These are phyloP conservation scores for Fusarium penzigii DNA, from an alignment of 2,329 filamentous ascomycete genomes.

Conservation along the genomic window DNA sequence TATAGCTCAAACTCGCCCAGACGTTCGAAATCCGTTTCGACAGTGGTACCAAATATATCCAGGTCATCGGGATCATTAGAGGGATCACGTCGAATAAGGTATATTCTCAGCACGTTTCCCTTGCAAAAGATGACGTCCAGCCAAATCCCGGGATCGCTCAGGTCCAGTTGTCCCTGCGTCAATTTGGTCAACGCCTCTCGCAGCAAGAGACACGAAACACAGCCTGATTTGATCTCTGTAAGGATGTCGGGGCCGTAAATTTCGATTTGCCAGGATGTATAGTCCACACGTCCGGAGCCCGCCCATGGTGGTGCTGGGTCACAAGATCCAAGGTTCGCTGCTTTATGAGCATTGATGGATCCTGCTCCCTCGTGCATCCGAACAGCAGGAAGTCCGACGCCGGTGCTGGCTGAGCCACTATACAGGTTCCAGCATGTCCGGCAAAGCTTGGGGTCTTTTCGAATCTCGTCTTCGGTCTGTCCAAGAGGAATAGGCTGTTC, in stretches of 20 bases:
- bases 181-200: conserved; percentile 10
- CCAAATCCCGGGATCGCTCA: conserved; percentile 9
- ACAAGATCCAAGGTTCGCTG: conserved; percentile 1
- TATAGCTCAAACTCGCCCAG: conserved; percentile 20
- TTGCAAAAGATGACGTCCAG: conserved; percentile 17
- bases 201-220: conserved; percentile 16
- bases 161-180: background rate
- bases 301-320: conserved; percentile 14
- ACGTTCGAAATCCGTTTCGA: background rate
- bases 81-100: conserved; percentile 5
- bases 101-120: conserved; percentile 13
- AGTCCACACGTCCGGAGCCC: conserved; percentile 11
- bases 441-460: conserved; percentile 12
- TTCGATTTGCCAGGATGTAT: conserved; percentile 15
- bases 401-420: conserved; percentile 9
- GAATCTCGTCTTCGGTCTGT: conserved; percentile 14
- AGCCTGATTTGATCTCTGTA: conserved; percentile 1
- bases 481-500: conserved; percentile 11
- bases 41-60: conserved; percentile 12
- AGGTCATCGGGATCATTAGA: conserved; percentile 4
- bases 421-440: conserved; percentile 22
- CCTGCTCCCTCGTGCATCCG: conserved; percentile 20
- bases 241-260: conserved; percentile 12
- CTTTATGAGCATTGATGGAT: conserved; percentile 7
- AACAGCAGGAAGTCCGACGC: conserved; percentile 11